Base-by-base conservation (phyloP, 1,284 basidiomycete genomes). In the Austropuccinia psidii region DNA sequence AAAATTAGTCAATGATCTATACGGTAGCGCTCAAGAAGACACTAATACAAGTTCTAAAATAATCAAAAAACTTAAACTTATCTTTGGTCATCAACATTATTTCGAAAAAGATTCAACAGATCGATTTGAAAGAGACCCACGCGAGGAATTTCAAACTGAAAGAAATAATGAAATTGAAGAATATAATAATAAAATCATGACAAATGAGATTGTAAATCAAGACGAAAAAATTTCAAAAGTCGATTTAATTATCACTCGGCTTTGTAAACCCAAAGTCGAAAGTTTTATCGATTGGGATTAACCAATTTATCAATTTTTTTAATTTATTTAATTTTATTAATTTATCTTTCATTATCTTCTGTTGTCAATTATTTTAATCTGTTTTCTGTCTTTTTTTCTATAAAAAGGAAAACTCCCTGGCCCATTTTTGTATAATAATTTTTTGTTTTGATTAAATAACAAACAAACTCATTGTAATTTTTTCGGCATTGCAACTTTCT, bases 241-340 rank as follows among this genome's bases (percentile, higher is more conserved):
- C 21, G 47, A 66, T 49, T 47, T 66, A 9, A 66, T 66, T n/a
- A 50, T 66, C 21, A 33, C n/a, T 11, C 31, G 64, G 37, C 47
- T 66, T n/a, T 66, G 64, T 37, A 31, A 47, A 13, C 64, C 64
- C 1, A 21, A 50, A 19, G 52, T 35, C 49, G 31, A 35, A 9
- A 3, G 29, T 52, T 66, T 35, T 9, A 52, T 66, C 33, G 29
- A 49, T 37, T 66, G 64, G 64, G 4, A 50, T 50, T 6, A 50
- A 21, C 47, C 47, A 50, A 50, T 50, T 27, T n/a, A 50, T 50
- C 47, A 50, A 13, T 50, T 27, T n/a, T 50, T 13, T 50, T 27
- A 50, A 50, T 13, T 19, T 50, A 8, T 50, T 5, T 21, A 21
- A n/a, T n/a, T 21, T 50, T 27, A n/a, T 50, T 50, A 27, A 50